These are phyloP conservation scores for Sherardia arvensis DNA, from an alignment of 257 asterid genomes.

Conservation along the genomic window DNA sequence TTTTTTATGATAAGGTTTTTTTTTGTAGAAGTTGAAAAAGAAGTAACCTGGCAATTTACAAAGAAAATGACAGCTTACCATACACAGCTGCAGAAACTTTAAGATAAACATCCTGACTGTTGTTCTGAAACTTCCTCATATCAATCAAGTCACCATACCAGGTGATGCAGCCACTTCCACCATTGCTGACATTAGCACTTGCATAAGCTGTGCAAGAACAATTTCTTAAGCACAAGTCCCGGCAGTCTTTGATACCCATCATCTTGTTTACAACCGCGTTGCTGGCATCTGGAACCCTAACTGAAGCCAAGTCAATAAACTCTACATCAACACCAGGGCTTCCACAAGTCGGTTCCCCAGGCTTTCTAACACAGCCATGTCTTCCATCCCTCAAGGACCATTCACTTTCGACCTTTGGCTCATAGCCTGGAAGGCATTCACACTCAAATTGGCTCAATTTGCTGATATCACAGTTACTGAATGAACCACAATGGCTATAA, in stretches of 20 bases:
- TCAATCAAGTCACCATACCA: constrained; percentile 31
- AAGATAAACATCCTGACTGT: constrained; percentile 26
- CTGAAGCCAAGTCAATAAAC: background rate
- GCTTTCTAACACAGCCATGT: constrained; percentile 25
- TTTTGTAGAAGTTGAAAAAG: background rate
- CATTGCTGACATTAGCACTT: constrained; percentile 20
- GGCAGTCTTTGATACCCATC: constrained; percentile 20
- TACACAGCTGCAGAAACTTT: constrained; percentile 17
- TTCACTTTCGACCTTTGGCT: constrained; percentile 19
- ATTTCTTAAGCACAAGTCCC: constrained; percentile 18
- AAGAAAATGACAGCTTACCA: constrained; percentile 16
- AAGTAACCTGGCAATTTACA: background rate
- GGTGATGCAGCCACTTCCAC: constrained; percentile 34
- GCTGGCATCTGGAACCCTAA: background rate
- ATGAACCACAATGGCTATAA: constrained; percentile 21
- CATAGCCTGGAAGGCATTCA: constrained; percentile 30
- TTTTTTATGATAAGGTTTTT: background rate
- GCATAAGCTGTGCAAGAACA: constrained; percentile 32
- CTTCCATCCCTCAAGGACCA: constrained; percentile 27
- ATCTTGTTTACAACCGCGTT: constrained; percentile 14
- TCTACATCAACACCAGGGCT: background rate
- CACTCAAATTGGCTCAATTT: constrained; percentile 22
- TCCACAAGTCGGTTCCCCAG: constrained; percentile 11
- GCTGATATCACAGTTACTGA: constrained; percentile 15
- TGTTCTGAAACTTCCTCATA: constrained; percentile 20